phyloP scores from a whole-genome alignment of 2,329 filamentous ascomycete genomes.

The Phyllosticta capitalensis region DNA sequence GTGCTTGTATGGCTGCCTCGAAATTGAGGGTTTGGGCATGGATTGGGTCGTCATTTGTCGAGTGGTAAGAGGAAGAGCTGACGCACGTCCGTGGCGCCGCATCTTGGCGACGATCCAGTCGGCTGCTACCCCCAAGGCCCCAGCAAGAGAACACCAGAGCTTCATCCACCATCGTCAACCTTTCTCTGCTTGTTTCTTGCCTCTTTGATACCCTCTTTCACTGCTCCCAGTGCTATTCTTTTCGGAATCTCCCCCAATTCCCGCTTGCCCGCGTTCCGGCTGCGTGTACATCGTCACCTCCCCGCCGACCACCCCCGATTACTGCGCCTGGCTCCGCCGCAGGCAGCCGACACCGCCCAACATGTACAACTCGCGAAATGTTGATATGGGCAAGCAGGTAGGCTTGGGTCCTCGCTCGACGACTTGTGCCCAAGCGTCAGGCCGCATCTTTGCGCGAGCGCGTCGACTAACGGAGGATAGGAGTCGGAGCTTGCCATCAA shows the following conservation, averaged over 20 bases:
- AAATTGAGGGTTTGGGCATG: background rate
- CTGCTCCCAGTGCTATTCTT: background rate
- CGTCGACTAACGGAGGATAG: slow-evolving; percentile 31
- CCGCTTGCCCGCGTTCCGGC: background rate
- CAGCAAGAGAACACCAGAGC: slow-evolving; percentile 2
- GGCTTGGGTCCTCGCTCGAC: background rate
- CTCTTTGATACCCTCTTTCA: background rate
- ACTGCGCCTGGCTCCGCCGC: slow-evolving; percentile 8
- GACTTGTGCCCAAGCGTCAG: background rate
- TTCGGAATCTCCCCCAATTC: background rate
- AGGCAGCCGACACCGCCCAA: slow-evolving; percentile 1
- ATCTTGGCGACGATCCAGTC: slow-evolving; percentile 3
- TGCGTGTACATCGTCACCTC: background rate
- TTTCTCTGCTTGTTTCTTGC: background rate
- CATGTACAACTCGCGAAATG: slow-evolving; percentile 41
- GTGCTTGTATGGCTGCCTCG: background rate
- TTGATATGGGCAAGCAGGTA: slow-evolving; percentile 53
- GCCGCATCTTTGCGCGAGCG: background rate
- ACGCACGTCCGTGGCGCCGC: slow-evolving; percentile 7
- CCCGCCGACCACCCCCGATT: slow-evolving; percentile 2
- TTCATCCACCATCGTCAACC: slow-evolving; percentile 4
- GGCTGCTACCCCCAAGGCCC: background rate
- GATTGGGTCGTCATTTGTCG: background rate
- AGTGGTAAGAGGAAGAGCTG: slow-evolving; percentile 4
- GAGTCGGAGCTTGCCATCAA: slow-evolving; percentile 57